These are phyloP conservation scores for Alternaria triticimaculans DNA, from an alignment of 2,329 filamentous ascomycete genomes.

Conservation along the genomic window DNA sequence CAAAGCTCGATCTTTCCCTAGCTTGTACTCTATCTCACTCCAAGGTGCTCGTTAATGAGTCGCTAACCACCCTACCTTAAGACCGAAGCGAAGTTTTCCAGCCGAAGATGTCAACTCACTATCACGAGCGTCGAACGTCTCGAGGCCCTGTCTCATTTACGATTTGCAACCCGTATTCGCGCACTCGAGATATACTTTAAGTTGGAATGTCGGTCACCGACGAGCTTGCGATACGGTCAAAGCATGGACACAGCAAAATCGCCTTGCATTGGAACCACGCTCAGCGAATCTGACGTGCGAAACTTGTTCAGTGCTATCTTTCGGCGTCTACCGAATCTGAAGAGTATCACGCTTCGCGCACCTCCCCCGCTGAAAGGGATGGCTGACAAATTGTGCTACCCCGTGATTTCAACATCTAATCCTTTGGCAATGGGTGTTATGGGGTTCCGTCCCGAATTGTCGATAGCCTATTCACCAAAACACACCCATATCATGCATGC, in stretches of 20 bases:
- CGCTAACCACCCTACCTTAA: background rate
- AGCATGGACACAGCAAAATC: background rate
- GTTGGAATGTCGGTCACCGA: background rate
- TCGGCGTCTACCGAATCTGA: background rate
- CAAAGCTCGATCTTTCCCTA: background rate
- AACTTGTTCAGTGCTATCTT: background rate
- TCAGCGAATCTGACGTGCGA: background rate
- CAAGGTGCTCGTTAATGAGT: background rate
- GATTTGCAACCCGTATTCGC: constrained; percentile 1
- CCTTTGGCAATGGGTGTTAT: background rate
- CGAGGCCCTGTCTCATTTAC: background rate
- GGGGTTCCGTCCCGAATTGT: background rate
- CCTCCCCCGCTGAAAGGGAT: background rate
- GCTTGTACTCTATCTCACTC: background rate
- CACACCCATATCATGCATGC: background rate
- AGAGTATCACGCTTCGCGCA: background rate
- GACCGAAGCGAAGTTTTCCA: background rate
- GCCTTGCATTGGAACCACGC: background rate
- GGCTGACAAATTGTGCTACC: background rate
- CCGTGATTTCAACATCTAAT: background rate
- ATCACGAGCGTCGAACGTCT: background rate
- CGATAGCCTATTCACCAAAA: background rate
- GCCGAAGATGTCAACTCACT: background rate
- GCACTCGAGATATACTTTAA: background rate
- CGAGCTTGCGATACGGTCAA: background rate